Conservation (phyloP, 257 asterid genomes). For the Ajuga chamaepitys region DNA sequence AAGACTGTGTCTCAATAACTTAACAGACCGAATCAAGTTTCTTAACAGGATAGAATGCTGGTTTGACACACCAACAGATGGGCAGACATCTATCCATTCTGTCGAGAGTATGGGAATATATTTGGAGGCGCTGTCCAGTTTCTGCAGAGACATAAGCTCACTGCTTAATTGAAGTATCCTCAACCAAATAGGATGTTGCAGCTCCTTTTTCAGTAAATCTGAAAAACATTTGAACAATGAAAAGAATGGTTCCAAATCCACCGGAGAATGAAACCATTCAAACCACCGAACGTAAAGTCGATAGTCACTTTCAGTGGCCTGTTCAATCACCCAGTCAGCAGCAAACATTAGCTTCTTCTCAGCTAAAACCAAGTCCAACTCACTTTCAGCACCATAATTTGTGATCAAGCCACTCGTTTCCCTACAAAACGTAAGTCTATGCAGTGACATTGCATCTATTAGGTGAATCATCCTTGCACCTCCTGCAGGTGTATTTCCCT, state of each 20-base stretch:
- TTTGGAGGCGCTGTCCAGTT: constrained; percentile 15
- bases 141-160: constrained; percentile 31
- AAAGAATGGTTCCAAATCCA: constrained; percentile 43
- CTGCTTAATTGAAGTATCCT: constrained; percentile 36
- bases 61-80: constrained; percentile 29
- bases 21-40: constrained; percentile 45
- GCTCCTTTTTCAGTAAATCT: constrained; percentile 39
- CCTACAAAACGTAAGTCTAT: constrained; percentile 36
- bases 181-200: constrained; percentile 70
- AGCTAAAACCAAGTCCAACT: constrained; percentile 32
- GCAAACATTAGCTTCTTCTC: constrained; percentile 57
- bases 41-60: constrained; percentile 30
- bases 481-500: constrained; percentile 24
- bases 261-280: constrained; percentile 53
- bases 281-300: constrained; percentile 64
- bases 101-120: constrained; percentile 53
- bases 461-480: constrained; percentile 31
- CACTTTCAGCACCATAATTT: constrained; percentile 19
- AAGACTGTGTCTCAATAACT: constrained; percentile 58
- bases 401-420: constrained; percentile 19
- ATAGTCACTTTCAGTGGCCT: constrained; percentile 69
- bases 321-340: constrained; percentile 90
- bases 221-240: constrained; percentile 42
- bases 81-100: constrained; percentile 32
- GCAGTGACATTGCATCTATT: constrained; percentile 43